These are phyloP conservation scores for Murraya paniculata DNA, from an alignment of 345 rosid species.

Conservation along the genomic window DNA sequence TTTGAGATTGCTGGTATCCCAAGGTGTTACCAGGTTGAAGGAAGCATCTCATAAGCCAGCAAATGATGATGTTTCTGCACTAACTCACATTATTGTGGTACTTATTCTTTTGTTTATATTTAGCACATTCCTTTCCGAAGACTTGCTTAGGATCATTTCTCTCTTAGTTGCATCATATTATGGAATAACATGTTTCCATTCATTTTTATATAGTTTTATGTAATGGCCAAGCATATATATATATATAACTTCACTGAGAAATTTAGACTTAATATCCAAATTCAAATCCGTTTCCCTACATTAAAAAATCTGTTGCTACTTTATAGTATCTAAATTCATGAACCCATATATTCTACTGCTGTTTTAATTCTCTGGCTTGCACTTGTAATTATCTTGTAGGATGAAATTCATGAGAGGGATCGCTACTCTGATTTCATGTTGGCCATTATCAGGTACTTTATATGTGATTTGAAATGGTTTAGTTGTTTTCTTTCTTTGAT, in stretches of 20 bases:
- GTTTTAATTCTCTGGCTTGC: constrained; percentile 15
- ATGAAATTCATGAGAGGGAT: constrained; percentile 98
- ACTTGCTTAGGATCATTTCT: neutral
- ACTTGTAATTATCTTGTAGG: constrained; percentile 48
- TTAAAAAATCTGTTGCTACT: neutral
- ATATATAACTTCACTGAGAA: neutral
- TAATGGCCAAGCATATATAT: neutral
- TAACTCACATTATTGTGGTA: constrained; percentile 98
- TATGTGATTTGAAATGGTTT: constrained; percentile 2
- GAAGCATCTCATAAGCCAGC: constrained; percentile 24
- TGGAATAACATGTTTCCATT: neutral
- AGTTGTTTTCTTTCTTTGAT: constrained; percentile 12
- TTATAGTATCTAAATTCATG: neutral
- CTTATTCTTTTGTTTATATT: constrained; percentile 8
- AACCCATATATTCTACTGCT: neutral
- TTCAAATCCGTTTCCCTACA: neutral
- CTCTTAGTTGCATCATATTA: neutral
- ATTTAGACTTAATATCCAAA: neutral
- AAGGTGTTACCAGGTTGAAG: constrained; percentile 36
- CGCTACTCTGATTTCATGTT: constrained; percentile 90
- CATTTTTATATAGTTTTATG: neutral
- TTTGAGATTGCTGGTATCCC: constrained; percentile 70
- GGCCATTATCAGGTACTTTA: constrained; percentile 76
- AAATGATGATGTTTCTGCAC: constrained; percentile 45
- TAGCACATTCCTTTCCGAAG: neutral